A percentile compares a stretch with the other conserved stretches of the same genome.
These are phyloP conservation scores for Candida labiduridarum DNA, from an alignment of 1,139 yeast genomes.

Conservation along the genomic window DNA sequence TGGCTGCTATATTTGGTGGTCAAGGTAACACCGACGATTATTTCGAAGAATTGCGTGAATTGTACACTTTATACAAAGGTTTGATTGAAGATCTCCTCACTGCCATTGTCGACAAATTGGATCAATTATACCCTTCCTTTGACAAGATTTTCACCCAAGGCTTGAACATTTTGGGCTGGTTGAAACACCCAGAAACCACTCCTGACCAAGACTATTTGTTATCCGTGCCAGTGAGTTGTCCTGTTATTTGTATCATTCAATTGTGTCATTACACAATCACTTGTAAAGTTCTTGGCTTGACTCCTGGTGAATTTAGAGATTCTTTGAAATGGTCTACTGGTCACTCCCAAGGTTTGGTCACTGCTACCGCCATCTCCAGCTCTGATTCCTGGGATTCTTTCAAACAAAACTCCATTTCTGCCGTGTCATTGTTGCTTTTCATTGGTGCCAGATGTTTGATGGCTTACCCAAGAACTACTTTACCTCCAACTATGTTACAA, in stretches of 20 bases:
- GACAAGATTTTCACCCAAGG: constrained; percentile 94
- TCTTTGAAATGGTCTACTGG: constrained; percentile 85
- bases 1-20: constrained; percentile 94
- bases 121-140: constrained; percentile 71
- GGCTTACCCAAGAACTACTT: constrained; percentile 89
- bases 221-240: constrained; percentile 93
- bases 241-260: constrained; percentile 93
- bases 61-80: constrained; percentile 75
- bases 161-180: constrained; percentile 85
- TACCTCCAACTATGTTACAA: constrained; percentile 91
- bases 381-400: constrained; percentile 87
- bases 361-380: constrained; percentile 89
- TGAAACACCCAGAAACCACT: constrained; percentile 77
- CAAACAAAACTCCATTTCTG: constrained; percentile 69
- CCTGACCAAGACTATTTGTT: constrained; percentile 89
- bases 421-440: constrained; percentile 83
- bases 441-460: constrained; percentile 91
- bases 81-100: constrained; percentile 75
- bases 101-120: constrained; percentile 69
- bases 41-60: constrained; percentile 92
- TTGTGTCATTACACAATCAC: constrained; percentile 90
- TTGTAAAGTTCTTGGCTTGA: constrained; percentile 78
- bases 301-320: constrained; percentile 85
- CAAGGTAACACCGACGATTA: constrained; percentile 98
- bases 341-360: constrained; percentile 96